phyloP scores from a whole-genome alignment of 163 green algal species.

The Volvox carteri region DNA sequence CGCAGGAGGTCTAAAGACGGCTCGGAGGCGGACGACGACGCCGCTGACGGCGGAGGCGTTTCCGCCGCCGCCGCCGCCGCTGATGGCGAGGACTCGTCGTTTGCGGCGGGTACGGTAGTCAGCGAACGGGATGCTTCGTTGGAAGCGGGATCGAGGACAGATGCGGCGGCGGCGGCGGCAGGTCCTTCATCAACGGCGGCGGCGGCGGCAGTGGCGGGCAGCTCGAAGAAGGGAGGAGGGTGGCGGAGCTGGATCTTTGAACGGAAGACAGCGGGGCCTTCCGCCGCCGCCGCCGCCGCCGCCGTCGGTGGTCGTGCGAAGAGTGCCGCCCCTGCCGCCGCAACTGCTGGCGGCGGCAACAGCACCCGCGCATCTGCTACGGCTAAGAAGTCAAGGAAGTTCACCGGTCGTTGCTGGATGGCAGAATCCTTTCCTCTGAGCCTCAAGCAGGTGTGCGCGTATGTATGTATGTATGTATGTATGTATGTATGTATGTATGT shows the following conservation, averaged over 20 bases:
- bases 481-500: too few species aligned
- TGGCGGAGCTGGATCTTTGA: conserved; percentile 26
- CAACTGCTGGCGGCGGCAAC: background rate
- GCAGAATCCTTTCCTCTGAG: conserved; percentile 83
- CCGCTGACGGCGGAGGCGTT: background rate
- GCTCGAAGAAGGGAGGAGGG: background rate
- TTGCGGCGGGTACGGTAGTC: background rate
- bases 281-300: background rate
- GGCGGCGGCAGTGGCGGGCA: background rate
- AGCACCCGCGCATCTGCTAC: too few species aligned
- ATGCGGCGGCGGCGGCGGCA: background rate
- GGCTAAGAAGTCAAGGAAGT: conserved; percentile 44
- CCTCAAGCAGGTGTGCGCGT: conserved; percentile 81
- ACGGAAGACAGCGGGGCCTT: background rate
- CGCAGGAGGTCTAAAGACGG: background rate
- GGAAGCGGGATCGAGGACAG: background rate
- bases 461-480: too few species aligned
- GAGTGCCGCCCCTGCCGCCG: background rate
- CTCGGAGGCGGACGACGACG: background rate
- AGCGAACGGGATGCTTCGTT: background rate
- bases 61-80: background rate
- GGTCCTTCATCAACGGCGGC: background rate
- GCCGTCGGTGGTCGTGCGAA: too few species aligned
- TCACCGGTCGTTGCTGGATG: conserved; percentile 82
- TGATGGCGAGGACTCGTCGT: background rate